Evolutionary conservation across 2,329 filamentous ascomycete genomes (phyloP).

Genomic region (Xylaria hypoxylon): DNA sequence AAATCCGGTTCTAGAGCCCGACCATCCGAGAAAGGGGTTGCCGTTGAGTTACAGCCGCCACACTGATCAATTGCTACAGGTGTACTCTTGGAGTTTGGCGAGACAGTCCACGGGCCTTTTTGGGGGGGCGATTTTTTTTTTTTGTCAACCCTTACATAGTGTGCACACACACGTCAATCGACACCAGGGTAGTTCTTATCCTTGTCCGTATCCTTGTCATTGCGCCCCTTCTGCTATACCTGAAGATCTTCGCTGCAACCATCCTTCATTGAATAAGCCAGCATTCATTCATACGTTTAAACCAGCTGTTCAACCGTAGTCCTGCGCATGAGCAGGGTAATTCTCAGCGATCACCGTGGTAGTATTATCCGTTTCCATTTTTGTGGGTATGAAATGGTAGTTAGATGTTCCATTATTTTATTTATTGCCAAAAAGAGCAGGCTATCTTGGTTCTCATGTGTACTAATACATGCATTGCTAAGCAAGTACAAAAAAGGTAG

Average conservation of each 20-base stretch:
- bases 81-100: conserved; percentile 1
- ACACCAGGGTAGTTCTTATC: conserved; percentile 19
- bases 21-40: conserved; percentile 18
- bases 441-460: conserved; percentile 19
- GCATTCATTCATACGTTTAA: conserved; percentile 24
- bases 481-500: conserved; percentile 23
- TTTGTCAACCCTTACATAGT: conserved; percentile 4
- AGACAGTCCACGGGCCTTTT: background rate
- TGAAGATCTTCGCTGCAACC: conserved; percentile 49
- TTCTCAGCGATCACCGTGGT: conserved; percentile 40
- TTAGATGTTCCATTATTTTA: conserved; percentile 8
- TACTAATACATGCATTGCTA: conserved; percentile 22
- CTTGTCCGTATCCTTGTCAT: conserved; percentile 18
- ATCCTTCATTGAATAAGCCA: conserved; percentile 33
- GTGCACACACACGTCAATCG: conserved; percentile 4
- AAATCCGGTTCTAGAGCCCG: conserved; percentile 29
- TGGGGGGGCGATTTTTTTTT: background rate
- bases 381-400: conserved; percentile 11
- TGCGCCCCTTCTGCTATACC: conserved; percentile 40
- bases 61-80: background rate
- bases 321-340: conserved; percentile 40
- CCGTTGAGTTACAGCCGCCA: conserved; percentile 11
- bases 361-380: conserved; percentile 22
- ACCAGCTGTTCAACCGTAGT: conserved; percentile 32
- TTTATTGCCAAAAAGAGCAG: conserved; percentile 33